Evolutionary conservation across 2,329 filamentous ascomycete species (phyloP).

Genomic region (Fusarium cyanostomum): DNA sequence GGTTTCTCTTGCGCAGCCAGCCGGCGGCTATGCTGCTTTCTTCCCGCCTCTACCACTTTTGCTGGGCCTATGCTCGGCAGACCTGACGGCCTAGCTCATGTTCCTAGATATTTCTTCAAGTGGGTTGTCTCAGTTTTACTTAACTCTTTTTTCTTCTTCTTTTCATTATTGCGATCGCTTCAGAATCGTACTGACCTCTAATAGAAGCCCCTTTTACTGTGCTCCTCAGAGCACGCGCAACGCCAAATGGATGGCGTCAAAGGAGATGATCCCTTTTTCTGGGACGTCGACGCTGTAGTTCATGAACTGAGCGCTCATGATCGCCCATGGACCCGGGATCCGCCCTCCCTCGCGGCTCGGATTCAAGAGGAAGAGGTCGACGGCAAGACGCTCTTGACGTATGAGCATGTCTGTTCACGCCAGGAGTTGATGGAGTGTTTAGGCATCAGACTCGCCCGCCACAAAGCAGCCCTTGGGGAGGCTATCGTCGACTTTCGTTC

Average conservation of each 20-base stretch:
- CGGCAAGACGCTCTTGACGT: slow-evolving; percentile 70
- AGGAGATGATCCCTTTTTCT: slow-evolving; percentile 74
- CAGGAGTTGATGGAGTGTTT: slow-evolving; percentile 63
- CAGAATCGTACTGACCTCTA: neutral
- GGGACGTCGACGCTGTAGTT: slow-evolving; percentile 75
- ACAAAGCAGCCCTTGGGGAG: slow-evolving; percentile 65
- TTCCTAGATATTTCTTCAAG: slow-evolving; percentile 8
- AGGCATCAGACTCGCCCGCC: slow-evolving; percentile 64
- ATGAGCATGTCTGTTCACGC: slow-evolving; percentile 60
- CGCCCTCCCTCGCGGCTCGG: slow-evolving; percentile 59
- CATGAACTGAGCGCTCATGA: slow-evolving; percentile 68
- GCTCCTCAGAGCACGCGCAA: neutral
- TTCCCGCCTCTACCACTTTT: slow-evolving; percentile 1
- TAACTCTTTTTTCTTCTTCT: neutral
- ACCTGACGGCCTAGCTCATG: slow-evolving; percentile 19
- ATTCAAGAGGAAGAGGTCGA: slow-evolving; percentile 72
- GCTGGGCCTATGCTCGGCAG: slow-evolving; percentile 29
- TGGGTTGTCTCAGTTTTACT: neutral
- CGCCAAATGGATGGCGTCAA: slow-evolving; percentile 40
- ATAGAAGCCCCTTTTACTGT: slow-evolving; percentile 10
- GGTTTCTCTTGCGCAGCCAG: slow-evolving; percentile 7
- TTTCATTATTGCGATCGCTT: neutral
- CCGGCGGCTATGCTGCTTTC: slow-evolving; percentile 33
- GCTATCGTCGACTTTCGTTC: slow-evolving; percentile 66
- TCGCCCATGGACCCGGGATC: slow-evolving; percentile 61